phyloP scores from a whole-genome alignment of 2,329 filamentous ascomycete species.

The Didymosphaeria variabile region DNA sequence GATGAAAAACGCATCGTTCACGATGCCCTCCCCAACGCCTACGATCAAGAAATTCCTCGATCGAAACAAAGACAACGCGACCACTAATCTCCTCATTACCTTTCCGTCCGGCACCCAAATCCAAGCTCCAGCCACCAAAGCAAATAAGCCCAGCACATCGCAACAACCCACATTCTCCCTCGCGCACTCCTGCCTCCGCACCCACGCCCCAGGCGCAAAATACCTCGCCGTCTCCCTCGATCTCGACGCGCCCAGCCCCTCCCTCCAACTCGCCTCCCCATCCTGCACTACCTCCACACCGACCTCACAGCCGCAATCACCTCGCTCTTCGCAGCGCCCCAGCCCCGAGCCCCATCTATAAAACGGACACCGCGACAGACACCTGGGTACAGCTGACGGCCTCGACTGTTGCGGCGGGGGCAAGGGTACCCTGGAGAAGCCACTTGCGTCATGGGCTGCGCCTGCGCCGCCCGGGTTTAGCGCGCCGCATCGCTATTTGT shows the following conservation, averaged over 20 bases:
- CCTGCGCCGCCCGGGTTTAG: neutral
- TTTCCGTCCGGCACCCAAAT: conserved; percentile 10
- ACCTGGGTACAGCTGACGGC: conserved; percentile 3
- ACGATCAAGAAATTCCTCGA: conserved; percentile 10
- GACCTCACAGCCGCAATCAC: conserved; percentile 3
- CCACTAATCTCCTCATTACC: neutral
- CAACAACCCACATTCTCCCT: conserved; percentile 2
- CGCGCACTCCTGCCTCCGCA: neutral
- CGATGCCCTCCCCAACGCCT: neutral
- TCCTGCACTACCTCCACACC: conserved; percentile 10
- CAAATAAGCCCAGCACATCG: neutral
- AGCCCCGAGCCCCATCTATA: neutral
- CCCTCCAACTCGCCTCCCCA: conserved; percentile 3
- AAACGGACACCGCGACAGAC: conserved; percentile 1
- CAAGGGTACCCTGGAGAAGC: conserved; percentile 4
- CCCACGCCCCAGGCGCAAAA: conserved; percentile 6
- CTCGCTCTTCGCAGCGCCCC: conserved; percentile 2
- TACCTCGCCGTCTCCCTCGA: conserved; percentile 9
- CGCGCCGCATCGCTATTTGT: conserved; percentile 13
- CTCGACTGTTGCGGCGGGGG: neutral
- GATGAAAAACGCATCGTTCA: neutral
- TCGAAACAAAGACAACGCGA: neutral
- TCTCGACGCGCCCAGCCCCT: conserved; percentile 9
- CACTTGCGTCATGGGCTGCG: conserved; percentile 6
- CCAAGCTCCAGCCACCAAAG: neutral